A percentile compares a stretch with the other conserved stretches of the same genome.
Conservation (phyloP, 2,329 filamentous ascomycete genomes). For the Colletotrichum australisinense region DNA sequence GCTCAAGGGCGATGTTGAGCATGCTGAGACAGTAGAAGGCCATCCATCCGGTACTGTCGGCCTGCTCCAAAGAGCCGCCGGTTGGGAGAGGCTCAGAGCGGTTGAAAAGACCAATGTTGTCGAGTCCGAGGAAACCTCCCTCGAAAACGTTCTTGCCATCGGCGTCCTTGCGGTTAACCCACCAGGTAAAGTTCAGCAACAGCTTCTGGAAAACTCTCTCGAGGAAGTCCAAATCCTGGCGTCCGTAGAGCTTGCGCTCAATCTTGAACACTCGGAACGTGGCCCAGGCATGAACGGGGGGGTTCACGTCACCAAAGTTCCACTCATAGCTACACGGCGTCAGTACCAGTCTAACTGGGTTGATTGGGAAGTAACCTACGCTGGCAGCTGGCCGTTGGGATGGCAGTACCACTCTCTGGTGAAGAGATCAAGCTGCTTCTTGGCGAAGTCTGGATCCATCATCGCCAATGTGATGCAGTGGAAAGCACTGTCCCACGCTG, state of each 20-base stretch:
- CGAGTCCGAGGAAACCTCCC: constrained; percentile 92
- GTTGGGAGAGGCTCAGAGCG: constrained; percentile 94
- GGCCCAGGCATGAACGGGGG: constrained; percentile 95
- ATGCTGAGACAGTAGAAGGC: constrained; percentile 96
- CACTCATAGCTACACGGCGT: constrained; percentile 75
- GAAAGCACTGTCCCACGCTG: constrained; percentile 96
- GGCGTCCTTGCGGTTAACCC: constrained; percentile 95
- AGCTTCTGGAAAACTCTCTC: constrained; percentile 97
- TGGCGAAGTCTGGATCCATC: constrained; percentile 97
- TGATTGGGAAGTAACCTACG: constrained; percentile 61
- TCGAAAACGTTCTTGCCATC: constrained; percentile 98
- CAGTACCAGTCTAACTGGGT: constrained; percentile 14
- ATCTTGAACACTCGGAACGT: constrained; percentile 98
- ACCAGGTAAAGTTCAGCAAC: constrained; percentile 97
- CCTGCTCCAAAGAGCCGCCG: constrained; percentile 92
- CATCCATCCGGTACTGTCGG: constrained; percentile 99
- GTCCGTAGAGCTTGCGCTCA: constrained; percentile 95
- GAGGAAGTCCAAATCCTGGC: constrained; percentile 93
- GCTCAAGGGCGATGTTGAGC: constrained; percentile 95
- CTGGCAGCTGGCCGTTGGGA: constrained; percentile 93
- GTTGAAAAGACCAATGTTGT: constrained; percentile 98
- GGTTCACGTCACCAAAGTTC: constrained; percentile 98
- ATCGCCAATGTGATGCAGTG: constrained; percentile 96
- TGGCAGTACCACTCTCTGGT: constrained; percentile 99
- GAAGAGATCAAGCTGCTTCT: constrained; percentile 96